phyloP scores from a whole-genome alignment of 371 early-diverging fungal genomes.

The Conidiobolus incongruus region DNA sequence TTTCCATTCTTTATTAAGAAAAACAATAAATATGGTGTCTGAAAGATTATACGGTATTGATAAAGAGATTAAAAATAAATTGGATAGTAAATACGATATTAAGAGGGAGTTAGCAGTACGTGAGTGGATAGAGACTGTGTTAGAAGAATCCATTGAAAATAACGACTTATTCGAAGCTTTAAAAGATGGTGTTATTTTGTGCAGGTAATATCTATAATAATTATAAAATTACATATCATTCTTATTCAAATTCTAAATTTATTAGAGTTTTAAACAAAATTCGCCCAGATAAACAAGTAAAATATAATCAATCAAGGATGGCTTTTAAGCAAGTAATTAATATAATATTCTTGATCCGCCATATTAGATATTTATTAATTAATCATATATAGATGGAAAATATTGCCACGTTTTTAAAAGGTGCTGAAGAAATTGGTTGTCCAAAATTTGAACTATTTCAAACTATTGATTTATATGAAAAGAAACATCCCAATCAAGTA shows the following conservation, averaged over 20 bases:
- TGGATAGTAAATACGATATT: slow-evolving; percentile 27
- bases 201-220: too few relatives aligned
- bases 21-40: too few relatives aligned
- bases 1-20: too few relatives aligned
- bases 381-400: slow-evolving; percentile 68
- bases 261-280: slow-evolving; percentile 28
- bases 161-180: slow-evolving; percentile 35
- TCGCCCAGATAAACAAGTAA: slow-evolving; percentile 22
- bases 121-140: slow-evolving; percentile 34
- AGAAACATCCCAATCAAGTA: slow-evolving; percentile 60
- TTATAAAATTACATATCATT: too few relatives aligned
- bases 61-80: slow-evolving; percentile 26
- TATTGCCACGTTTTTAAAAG: slow-evolving; percentile 52
- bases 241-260: too few relatives aligned
- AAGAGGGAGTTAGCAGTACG: slow-evolving; percentile 28
- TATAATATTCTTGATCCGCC: too few relatives aligned
- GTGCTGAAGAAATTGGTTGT: slow-evolving; percentile 44
- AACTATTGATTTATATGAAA: slow-evolving; percentile 76
- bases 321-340: slow-evolving; percentile 50
- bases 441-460: slow-evolving; percentile 69
- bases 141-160: slow-evolving; percentile 21
- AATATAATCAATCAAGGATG: slow-evolving; percentile 38
- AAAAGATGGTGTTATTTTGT: slow-evolving; percentile 64
- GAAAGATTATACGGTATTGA: slow-evolving; percentile 1
- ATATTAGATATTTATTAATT: not conserved